These are phyloP conservation scores for Daedaleopsis nitida DNA, from an alignment of 768 basidiomycete species.

Conservation along the genomic window DNA sequence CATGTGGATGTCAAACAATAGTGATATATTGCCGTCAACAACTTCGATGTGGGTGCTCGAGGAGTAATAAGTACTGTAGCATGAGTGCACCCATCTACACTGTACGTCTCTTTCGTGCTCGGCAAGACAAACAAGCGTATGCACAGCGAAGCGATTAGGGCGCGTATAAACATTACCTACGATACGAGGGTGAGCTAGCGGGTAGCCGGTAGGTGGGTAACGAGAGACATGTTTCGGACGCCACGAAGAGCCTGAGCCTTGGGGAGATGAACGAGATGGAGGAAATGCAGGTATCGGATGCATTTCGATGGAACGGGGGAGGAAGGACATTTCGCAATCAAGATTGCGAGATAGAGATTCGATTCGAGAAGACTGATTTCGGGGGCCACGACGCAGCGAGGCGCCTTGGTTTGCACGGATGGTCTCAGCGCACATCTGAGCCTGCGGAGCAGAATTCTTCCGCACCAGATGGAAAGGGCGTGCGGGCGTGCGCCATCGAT, in stretches of 20 bases:
- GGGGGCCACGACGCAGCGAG: neutral
- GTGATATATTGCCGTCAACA: constrained; percentile 5
- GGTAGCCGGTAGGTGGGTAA: neutral
- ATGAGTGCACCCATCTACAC: constrained; percentile 4
- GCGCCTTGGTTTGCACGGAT: no score
- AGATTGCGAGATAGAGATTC: neutral
- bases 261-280: no score
- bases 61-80: neutral
- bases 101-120: neutral
- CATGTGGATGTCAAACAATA: neutral
- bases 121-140: constrained; percentile 4
- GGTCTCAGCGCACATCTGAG: neutral
- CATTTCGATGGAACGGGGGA: no score
- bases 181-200: constrained; percentile 5
- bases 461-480: constrained; percentile 4
- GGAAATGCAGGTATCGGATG: no score
- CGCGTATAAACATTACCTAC: constrained; percentile 17
- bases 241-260: neutral
- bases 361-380: neutral
- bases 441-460: neutral
- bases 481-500: neutral
- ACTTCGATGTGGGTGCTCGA: neutral
- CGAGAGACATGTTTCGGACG: neutral
- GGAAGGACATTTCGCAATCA: neutral
- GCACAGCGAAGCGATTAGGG: constrained; percentile 14